A percentile compares a stretch with the other conserved stretches of the same genome.
Evolutionary conservation across 2,329 filamentous ascomycete species (phyloP).

Genomic region (Neofusicoccum umdonicola): DNA sequence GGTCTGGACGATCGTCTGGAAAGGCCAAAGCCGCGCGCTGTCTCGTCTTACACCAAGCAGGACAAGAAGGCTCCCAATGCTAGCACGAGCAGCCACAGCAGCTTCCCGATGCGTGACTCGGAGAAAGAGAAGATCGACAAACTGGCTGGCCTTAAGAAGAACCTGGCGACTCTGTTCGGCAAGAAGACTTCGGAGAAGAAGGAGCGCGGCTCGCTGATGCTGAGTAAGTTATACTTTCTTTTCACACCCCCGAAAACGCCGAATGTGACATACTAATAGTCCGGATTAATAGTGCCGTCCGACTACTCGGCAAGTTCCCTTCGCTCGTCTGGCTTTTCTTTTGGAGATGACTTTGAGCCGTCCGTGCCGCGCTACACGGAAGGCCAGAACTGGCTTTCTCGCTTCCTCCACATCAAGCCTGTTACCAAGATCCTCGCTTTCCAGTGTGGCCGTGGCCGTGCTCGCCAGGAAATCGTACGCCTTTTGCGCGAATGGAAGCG

Average conservation of each 20-base stretch:
- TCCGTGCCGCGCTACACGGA: conserved; percentile 30
- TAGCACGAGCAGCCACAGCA: conserved; percentile 24
- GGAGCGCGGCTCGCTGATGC: conserved; percentile 38
- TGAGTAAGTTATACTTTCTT: neutral
- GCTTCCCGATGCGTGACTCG: conserved; percentile 41
- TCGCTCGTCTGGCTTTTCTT: conserved; percentile 33
- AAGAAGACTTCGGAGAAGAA: conserved; percentile 46
- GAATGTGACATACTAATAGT: neutral
- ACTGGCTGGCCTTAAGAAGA: conserved; percentile 28
- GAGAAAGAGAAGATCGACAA: conserved; percentile 35
- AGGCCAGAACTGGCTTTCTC: conserved; percentile 79
- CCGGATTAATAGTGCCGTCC: conserved; percentile 19
- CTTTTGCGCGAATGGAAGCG: conserved; percentile 76
- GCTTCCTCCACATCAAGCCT: conserved; percentile 86
- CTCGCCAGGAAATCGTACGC: conserved; percentile 72
- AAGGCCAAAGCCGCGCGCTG: conserved; percentile 16
- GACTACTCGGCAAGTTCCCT: conserved; percentile 29
- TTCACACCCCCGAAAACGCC: too few relatives aligned
- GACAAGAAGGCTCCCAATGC: conserved; percentile 25
- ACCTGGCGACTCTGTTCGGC: conserved; percentile 54
- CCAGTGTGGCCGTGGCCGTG: conserved; percentile 66
- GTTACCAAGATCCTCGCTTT: conserved; percentile 74
- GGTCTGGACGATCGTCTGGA: conserved; percentile 36
- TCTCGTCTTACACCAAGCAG: conserved; percentile 19
- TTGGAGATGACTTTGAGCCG: conserved; percentile 49